Percentiles rank a stretch among this genome's conserved stretches.
Evolutionary conservation across 2,329 filamentous ascomycete genomes (phyloP).

Genomic region (Thelonectria rubi): DNA sequence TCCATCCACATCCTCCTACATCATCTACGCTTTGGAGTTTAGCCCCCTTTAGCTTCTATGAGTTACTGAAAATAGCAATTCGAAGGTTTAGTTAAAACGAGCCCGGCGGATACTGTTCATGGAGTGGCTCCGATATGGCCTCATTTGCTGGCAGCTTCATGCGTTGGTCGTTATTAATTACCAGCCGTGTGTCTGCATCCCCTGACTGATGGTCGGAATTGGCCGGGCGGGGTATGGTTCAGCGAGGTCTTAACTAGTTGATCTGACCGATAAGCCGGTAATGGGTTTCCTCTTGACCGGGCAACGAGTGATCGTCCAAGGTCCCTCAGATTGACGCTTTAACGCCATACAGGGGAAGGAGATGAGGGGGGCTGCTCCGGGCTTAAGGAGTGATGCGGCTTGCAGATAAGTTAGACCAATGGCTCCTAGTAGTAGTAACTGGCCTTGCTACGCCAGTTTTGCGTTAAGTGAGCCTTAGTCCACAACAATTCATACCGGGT

Average conservation of each 20-base stretch:
- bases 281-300: background rate
- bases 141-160: background rate
- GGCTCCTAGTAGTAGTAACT: background rate
- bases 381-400: background rate
- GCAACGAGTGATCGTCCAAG: background rate
- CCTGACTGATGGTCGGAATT: background rate
- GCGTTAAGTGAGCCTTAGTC: background rate
- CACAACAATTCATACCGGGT: background rate
- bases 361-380: background rate
- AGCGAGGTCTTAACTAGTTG: background rate
- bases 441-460: background rate
- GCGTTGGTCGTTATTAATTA: background rate
- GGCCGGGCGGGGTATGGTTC: background rate
- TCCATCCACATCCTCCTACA: background rate
- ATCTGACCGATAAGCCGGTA: background rate
- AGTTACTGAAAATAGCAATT: no score
- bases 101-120: no score
- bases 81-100: no score
- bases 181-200: background rate
- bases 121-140: no score
- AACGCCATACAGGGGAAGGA: background rate
- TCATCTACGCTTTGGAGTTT: background rate
- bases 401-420: background rate
- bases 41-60: no score
- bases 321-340: background rate